phyloP scores from a whole-genome alignment of 1,139 yeast species.

The Taiozyma sp. region DNA sequence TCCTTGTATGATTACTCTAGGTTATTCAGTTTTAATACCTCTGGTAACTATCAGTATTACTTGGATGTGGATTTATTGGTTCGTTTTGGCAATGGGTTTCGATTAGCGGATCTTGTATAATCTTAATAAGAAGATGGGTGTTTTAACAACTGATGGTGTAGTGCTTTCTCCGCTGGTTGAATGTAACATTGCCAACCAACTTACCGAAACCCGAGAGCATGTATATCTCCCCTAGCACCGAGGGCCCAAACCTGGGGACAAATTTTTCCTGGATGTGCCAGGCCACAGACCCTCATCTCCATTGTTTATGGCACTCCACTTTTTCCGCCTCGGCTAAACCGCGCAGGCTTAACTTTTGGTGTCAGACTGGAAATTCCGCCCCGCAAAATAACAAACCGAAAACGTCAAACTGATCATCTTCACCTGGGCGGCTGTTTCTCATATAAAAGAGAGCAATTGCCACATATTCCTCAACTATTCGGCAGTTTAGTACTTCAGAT shows the following conservation, averaged over 20 bases:
- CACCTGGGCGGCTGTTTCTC: not conserved
- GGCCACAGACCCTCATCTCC: not conserved
- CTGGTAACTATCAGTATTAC: slow-evolving; percentile 24
- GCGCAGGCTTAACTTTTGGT: not conserved
- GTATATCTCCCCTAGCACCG: not conserved
- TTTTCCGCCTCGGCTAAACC: not conserved
- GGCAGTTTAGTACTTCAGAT: not conserved
- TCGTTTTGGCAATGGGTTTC: not conserved
- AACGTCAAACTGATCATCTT: not conserved
- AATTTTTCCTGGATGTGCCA: too few relatives aligned
- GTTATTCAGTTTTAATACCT: slow-evolving; percentile 26
- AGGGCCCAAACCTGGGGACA: not conserved
- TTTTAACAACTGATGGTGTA: not conserved
- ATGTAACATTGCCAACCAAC: too few relatives aligned
- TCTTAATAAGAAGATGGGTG: not conserved
- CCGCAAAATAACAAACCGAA: not conserved
- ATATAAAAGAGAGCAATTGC: not conserved
- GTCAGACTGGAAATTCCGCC: not conserved
- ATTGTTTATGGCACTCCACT: not conserved
- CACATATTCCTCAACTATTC: not conserved
- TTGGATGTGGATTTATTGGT: not conserved
- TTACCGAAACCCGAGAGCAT: too few relatives aligned
- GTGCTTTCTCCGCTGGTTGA: not conserved
- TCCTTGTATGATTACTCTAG: slow-evolving; percentile 20
- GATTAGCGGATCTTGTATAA: not conserved